phyloP scores from a whole-genome alignment of 140 eudicot genomes.

The Ambrosia hybrid region DNA sequence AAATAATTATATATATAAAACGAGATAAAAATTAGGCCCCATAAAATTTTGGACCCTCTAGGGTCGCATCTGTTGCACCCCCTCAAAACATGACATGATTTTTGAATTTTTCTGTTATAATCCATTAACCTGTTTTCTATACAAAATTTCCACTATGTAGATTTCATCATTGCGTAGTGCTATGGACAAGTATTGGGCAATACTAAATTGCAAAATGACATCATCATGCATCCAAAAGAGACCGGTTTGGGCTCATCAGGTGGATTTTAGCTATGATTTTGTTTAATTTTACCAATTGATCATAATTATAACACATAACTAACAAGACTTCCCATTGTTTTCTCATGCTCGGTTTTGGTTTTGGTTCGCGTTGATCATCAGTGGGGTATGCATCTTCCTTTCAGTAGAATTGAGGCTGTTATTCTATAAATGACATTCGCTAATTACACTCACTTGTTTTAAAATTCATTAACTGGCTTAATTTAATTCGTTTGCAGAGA shows the following conservation, averaged over 20 bases:
- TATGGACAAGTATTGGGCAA: constrained; percentile 80
- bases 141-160: constrained; percentile 33
- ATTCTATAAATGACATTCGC: no score
- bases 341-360: constrained; percentile 30
- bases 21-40: no score
- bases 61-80: no score
- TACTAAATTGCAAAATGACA: constrained; percentile 66
- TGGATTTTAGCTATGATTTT: constrained; percentile 28
- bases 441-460: no score
- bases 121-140: no score
- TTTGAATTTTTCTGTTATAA: no score
- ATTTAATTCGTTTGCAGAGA: no score
- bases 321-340: constrained; percentile 32
- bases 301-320: constrained; percentile 24
- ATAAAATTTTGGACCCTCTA: no score
- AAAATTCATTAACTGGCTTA: no score
- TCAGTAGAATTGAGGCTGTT: not conserved
- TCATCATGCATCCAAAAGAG: constrained; percentile 71
- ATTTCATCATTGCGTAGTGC: constrained; percentile 55
- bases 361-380: constrained; percentile 36
- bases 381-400: constrained; percentile 75
- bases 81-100: no score
- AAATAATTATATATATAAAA: no score
- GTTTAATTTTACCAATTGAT: constrained; percentile 1
- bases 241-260: constrained; percentile 94